Conservation (phyloP, 2,329 filamentous ascomycete species). For the Knufia fluminis region DNA sequence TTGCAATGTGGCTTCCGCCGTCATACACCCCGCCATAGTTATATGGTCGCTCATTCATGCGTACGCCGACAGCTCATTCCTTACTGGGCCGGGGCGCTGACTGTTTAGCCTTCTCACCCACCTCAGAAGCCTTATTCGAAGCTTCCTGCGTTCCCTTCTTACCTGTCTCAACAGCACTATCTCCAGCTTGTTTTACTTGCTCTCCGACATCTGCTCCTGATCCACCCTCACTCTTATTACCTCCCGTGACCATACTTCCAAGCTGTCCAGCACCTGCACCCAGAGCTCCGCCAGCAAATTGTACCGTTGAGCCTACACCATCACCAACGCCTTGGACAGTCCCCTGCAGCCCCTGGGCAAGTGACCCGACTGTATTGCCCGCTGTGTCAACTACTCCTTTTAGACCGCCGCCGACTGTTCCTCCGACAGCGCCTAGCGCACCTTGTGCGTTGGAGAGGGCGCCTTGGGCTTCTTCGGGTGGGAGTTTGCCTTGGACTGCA, state of each 20-base stretch:
- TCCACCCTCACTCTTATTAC: not conserved
- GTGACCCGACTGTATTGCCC: constrained; percentile 17
- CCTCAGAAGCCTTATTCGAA: not conserved
- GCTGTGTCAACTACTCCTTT: constrained; percentile 20
- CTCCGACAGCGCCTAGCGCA: constrained; percentile 17
- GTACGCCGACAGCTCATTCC: too few relatives aligned
- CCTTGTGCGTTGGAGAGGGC: constrained; percentile 15
- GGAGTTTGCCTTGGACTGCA: constrained; percentile 14
- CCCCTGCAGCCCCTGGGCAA: constrained; percentile 15
- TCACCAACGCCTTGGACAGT: constrained; percentile 18
- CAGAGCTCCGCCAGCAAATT: constrained; percentile 17
- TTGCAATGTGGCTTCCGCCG: too few relatives aligned
- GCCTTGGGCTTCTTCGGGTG: constrained; percentile 15
- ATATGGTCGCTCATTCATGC: too few relatives aligned
- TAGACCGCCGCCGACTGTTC: constrained; percentile 16
- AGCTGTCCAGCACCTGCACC: constrained; percentile 17
- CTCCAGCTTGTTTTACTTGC: not conserved
- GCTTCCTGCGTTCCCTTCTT: not conserved
- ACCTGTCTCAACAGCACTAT: not conserved
- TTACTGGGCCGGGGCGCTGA: not conserved
- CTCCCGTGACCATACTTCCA: constrained; percentile 12
- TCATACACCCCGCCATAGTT: too few relatives aligned
- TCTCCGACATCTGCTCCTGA: not conserved
- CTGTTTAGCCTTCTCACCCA: not conserved
- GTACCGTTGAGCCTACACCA: constrained; percentile 17